Evolutionary conservation across 2,329 filamentous ascomycete species (phyloP).

Genomic region (Hypoxylon rubiginosum): DNA sequence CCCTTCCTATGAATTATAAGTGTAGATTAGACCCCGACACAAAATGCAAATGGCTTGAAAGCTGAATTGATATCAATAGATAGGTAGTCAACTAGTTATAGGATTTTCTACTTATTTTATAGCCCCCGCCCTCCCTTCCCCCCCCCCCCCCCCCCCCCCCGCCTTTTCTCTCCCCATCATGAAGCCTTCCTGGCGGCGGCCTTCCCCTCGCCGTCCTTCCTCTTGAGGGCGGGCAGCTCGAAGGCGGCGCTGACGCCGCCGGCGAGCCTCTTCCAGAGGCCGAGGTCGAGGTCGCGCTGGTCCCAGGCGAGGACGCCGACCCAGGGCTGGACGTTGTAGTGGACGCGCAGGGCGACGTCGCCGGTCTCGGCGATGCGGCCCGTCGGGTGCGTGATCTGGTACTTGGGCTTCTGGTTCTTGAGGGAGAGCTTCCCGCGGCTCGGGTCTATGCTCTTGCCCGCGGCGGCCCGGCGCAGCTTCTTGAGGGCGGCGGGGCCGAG

Average conservation of each 20-base stretch:
- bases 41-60: neutral
- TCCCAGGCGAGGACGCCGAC: constrained; percentile 91
- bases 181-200: constrained; percentile 19
- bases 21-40: neutral
- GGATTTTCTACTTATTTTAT: neutral
- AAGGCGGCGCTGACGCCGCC: constrained; percentile 76
- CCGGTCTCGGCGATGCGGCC: constrained; percentile 80
- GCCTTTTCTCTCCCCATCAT: constrained; percentile 1
- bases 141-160: too few relatives aligned
- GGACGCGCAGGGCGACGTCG: constrained; percentile 82
- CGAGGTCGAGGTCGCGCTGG: constrained; percentile 66
- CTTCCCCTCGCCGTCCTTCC: constrained; percentile 59
- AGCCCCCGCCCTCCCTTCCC: neutral
- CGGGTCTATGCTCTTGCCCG: constrained; percentile 72
- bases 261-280: constrained; percentile 74
- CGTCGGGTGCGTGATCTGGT: constrained; percentile 92
- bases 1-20: neutral
- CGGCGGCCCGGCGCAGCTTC: constrained; percentile 71
- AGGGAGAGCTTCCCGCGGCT: constrained; percentile 79
- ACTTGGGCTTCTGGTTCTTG: constrained; percentile 91
- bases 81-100: neutral
- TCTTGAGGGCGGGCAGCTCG: constrained; percentile 74
- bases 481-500: constrained; percentile 71
- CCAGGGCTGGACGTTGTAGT: constrained; percentile 99
- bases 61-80: neutral